A percentile compares a stretch with the other conserved stretches of the same genome.
phyloP scores from a whole-genome alignment of 2,329 filamentous ascomycete species.

The Orbilia ellipsospora region DNA sequence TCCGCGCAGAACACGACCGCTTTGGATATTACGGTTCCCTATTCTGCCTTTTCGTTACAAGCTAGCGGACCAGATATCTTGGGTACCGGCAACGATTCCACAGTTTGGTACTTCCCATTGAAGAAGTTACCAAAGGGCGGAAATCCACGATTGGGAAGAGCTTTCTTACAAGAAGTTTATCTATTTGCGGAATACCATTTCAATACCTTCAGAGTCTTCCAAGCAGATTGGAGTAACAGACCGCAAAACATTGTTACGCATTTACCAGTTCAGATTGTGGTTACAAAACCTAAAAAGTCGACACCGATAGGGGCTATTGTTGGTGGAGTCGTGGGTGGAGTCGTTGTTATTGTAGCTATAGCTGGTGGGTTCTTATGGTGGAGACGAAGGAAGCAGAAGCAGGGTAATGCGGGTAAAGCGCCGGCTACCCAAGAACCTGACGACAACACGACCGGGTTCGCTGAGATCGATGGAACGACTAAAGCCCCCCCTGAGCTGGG shows the following conservation, averaged over 20 bases:
- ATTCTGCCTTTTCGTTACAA: conserved; percentile 45
- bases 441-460: not conserved
- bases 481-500: conserved; percentile 17
- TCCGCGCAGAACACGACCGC: conserved; percentile 19
- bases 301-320: conserved; percentile 55
- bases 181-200: conserved; percentile 50
- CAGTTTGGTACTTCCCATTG: conserved; percentile 47
- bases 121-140: conserved; percentile 30
- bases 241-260: conserved; percentile 44
- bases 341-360: conserved; percentile 49
- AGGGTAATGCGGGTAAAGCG: not conserved
- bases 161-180: conserved; percentile 51
- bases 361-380: conserved; percentile 29
- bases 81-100: conserved; percentile 23
- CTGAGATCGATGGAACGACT: conserved; percentile 31
- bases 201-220: conserved; percentile 28
- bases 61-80: conserved; percentile 26
- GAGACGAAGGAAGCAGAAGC: conserved; percentile 21
- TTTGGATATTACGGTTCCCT: conserved; percentile 28
- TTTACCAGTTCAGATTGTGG: conserved; percentile 13
- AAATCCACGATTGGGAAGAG: conserved; percentile 32
- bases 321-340: conserved; percentile 55
- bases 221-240: conserved; percentile 28
- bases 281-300: not conserved
- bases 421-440: not conserved